phyloP scores from a whole-genome alignment of 1,284 basidiomycete genomes.

The Inonotus obliquus region DNA sequence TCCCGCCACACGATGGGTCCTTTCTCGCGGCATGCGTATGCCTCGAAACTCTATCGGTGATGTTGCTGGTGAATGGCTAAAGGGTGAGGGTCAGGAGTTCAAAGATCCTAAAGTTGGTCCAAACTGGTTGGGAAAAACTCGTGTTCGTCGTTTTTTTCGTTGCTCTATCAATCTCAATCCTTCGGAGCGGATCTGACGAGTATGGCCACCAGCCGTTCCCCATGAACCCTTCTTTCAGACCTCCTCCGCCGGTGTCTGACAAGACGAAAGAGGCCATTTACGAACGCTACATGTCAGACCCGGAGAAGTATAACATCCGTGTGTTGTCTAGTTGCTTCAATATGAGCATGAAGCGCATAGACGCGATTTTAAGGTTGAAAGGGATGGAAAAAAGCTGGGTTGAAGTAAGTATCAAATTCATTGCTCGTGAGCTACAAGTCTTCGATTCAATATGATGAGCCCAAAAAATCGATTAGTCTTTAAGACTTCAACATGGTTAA shows the following conservation, averaged over 20 bases:
- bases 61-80: slow-evolving; percentile 11
- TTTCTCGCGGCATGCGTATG: slow-evolving; percentile 11
- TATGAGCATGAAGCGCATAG: slow-evolving; percentile 68
- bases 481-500: slow-evolving; percentile 69
- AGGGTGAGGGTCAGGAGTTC: slow-evolving; percentile 9
- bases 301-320: slow-evolving; percentile 52
- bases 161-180: not conserved
- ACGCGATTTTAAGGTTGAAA: slow-evolving; percentile 77
- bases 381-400: slow-evolving; percentile 65
- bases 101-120: slow-evolving; percentile 3
- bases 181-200: slow-evolving; percentile 18
- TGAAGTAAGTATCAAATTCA: slow-evolving; percentile 49
- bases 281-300: slow-evolving; percentile 51
- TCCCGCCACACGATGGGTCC: not conserved
- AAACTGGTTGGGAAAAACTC: slow-evolving; percentile 16
- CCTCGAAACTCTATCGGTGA: slow-evolving; percentile 2
- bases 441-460: slow-evolving; percentile 48
- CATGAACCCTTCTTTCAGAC: slow-evolving; percentile 74
- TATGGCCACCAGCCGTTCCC: slow-evolving; percentile 63
- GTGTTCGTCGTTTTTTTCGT: slow-evolving; percentile 2
- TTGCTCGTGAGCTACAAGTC: slow-evolving; percentile 10
- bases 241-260: slow-evolving; percentile 70
- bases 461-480: slow-evolving; percentile 75
- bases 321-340: slow-evolving; percentile 54
- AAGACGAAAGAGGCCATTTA: slow-evolving; percentile 50